Conservation (phyloP, 306 rosid genomes). For the Argentina anserina region DNA sequence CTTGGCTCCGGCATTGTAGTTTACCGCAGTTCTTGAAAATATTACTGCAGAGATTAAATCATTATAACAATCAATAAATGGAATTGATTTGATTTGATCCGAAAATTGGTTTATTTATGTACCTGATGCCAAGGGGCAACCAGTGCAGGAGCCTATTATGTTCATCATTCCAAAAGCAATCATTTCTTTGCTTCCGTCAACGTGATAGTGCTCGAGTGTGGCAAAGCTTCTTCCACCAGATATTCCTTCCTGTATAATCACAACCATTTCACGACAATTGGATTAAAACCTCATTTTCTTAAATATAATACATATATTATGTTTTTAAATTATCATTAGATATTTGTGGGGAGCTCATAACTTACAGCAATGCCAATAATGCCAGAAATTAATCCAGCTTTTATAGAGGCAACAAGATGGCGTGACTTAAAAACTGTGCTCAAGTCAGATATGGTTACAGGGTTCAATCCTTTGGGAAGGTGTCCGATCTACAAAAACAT, state of each 20-base stretch:
- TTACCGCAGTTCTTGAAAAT: conserved; percentile 45
- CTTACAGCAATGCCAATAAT: conserved; percentile 51
- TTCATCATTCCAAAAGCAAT: conserved; percentile 54
- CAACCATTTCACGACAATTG: background rate
- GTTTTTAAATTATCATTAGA: background rate
- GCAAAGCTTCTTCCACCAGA: conserved; percentile 57
- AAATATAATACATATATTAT: background rate
- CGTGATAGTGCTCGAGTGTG: conserved; percentile 37
- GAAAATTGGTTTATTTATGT: background rate
- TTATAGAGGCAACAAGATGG: conserved; percentile 26
- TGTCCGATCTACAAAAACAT: conserved; percentile 36
- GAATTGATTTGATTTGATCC: background rate
- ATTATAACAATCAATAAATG: background rate
- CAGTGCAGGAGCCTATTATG: conserved; percentile 47
- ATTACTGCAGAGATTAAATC: conserved; percentile 27
- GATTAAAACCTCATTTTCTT: background rate
- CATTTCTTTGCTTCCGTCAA: conserved; percentile 55
- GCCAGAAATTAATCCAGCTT: conserved; percentile 51
- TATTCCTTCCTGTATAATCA: conserved; percentile 41
- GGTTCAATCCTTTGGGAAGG: conserved; percentile 51
- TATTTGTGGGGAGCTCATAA: background rate
- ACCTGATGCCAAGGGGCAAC: conserved; percentile 50
- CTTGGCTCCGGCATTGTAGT: conserved; percentile 50
- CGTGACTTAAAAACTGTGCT: conserved; percentile 23
- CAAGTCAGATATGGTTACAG: conserved; percentile 33